Evolutionary conservation across 164 flowering plant genomes (phyloP).

Genomic region (Aristolochia fimbriata): DNA sequence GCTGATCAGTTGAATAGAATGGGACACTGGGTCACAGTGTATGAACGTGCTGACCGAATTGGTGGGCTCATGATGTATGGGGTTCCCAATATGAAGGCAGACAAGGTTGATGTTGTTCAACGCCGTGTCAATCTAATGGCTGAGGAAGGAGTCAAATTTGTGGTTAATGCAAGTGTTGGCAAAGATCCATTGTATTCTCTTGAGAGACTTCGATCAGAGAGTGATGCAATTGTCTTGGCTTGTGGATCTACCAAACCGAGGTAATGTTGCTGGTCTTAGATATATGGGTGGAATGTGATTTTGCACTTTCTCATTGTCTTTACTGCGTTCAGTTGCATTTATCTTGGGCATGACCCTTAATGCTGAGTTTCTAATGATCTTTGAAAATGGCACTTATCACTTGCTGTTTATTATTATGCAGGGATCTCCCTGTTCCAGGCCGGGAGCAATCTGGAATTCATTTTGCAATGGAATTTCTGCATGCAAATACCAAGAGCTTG

Average conservation of each 20-base stretch:
- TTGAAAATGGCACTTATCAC: too few relatives aligned
- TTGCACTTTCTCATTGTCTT: too few relatives aligned
- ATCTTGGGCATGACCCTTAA: too few relatives aligned
- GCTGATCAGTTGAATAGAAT: constrained; percentile 90
- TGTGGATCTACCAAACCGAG: constrained; percentile 96
- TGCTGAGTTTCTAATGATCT: too few relatives aligned
- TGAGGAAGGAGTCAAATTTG: constrained; percentile 80
- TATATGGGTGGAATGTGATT: too few relatives aligned
- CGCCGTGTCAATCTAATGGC: constrained; percentile 91
- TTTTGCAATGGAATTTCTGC: constrained; percentile 98
- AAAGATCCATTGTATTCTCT: constrained; percentile 63
- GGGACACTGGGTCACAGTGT: constrained; percentile 91
- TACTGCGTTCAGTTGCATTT: too few relatives aligned
- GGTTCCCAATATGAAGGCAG: constrained; percentile 98
- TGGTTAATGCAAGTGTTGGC: constrained; percentile 90
- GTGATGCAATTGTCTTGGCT: constrained; percentile 79
- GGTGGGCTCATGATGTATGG: constrained; percentile 99
- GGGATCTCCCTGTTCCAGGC: constrained; percentile 97
- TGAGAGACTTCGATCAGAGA: constrained; percentile 57
- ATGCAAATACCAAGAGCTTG: constrained; percentile 93
- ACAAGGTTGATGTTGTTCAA: constrained; percentile 78
- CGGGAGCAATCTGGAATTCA: constrained; percentile 76
- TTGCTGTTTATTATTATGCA: constrained; percentile 12
- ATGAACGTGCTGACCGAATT: constrained; percentile 91
- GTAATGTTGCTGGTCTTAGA: constrained; percentile 18